Conservation (phyloP, 2,329 filamentous ascomycete species). For the Alternaria conjuncta region DNA sequence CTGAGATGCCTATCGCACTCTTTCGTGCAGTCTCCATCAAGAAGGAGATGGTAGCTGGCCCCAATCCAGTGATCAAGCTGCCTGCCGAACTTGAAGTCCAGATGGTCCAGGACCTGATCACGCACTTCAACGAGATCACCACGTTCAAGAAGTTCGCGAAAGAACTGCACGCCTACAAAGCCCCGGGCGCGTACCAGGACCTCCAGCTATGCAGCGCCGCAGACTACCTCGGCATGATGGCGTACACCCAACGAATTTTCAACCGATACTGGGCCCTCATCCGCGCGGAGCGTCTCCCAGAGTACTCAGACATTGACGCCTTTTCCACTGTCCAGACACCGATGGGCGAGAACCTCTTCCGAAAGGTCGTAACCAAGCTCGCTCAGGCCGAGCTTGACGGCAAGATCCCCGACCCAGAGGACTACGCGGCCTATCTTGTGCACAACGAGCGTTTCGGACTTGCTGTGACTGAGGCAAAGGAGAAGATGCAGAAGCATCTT, state of each 20-base stretch:
- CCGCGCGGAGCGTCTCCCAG: not conserved
- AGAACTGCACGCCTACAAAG: not conserved
- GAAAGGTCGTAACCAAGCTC: not conserved
- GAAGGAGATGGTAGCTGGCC: not conserved
- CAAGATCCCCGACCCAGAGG: not conserved
- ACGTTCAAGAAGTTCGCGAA: not conserved
- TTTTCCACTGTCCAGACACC: not conserved
- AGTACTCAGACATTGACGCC: not conserved
- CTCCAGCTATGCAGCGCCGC: not conserved
- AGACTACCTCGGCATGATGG: slow-evolving; percentile 1
- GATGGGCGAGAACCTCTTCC: not conserved
- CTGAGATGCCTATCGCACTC: not conserved
- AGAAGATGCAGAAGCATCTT: not conserved
- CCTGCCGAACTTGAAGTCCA: not conserved
- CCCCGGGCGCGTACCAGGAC: not conserved
- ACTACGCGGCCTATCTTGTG: not conserved
- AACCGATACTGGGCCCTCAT: slow-evolving; percentile 5
- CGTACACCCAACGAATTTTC: slow-evolving; percentile 3
- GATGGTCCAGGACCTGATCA: not conserved
- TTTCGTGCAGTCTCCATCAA: not conserved
- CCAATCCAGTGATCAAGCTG: not conserved
- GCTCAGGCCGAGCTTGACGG: not conserved
- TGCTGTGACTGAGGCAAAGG: not conserved
- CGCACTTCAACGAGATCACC: not conserved
- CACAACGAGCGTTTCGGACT: not conserved